Evolutionary conservation across 768 basidiomycete species (phyloP).

Genomic region (Leucocoprinus birnbaumii): DNA sequence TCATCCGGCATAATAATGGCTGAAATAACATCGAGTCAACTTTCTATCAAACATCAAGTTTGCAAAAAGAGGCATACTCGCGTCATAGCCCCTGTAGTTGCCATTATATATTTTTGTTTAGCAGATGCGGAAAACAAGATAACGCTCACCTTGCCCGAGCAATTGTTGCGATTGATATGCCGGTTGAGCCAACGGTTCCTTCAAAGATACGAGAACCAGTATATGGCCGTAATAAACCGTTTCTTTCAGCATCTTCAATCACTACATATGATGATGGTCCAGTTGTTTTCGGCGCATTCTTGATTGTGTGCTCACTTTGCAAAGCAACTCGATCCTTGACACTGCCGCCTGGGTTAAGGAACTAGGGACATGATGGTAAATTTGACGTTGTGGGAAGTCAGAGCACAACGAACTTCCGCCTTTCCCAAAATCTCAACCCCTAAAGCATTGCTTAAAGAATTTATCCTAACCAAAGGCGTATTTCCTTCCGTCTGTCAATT

Average conservation of each 20-base stretch:
- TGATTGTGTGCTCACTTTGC: constrained; percentile 54
- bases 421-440: constrained; percentile 96
- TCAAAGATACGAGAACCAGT: constrained; percentile 95
- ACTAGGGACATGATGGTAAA: constrained; percentile 60
- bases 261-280: constrained; percentile 44
- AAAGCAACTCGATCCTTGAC: constrained; percentile 98
- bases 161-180: constrained; percentile 94
- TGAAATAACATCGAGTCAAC: constrained; percentile 22
- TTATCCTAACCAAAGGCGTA: constrained; percentile 89
- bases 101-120: constrained; percentile 1
- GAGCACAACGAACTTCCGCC: constrained; percentile 63
- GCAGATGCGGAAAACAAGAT: not conserved
- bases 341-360: constrained; percentile 94
- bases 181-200: constrained; percentile 94
- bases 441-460: constrained; percentile 85
- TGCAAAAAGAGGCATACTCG: constrained; percentile 48
- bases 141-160: constrained; percentile 72
- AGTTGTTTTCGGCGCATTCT: not conserved
- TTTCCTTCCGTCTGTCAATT: constrained; percentile 57
- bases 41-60: not conserved
- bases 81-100: constrained; percentile 73
- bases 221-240: constrained; percentile 78
- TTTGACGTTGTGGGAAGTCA: not conserved
- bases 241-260: constrained; percentile 88
- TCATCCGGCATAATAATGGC: constrained; percentile 92